Evolutionary conservation across 2,329 filamentous ascomycete genomes (phyloP), one percentile per base, ranked within the genome.

Genomic region (Beauveria rudraprayagi): DNA sequence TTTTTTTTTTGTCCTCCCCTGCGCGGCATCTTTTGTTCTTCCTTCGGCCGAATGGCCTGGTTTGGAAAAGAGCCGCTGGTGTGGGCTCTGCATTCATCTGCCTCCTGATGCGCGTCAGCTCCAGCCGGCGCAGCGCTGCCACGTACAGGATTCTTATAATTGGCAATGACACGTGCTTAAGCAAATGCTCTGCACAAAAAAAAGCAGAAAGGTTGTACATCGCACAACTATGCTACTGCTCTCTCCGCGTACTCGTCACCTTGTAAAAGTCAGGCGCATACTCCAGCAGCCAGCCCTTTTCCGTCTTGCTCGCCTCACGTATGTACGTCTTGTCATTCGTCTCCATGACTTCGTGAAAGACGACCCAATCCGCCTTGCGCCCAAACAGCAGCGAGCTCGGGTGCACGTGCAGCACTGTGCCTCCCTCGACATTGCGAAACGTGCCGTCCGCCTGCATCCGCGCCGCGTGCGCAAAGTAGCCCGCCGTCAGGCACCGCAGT

Each of bases 351-450:
- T 97, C 93, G 68, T 95, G 89, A 70, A 97, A 99, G 40, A 99
- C 83, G 10, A 97, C 92, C 92, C 93, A 97, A 65, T 97, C 92
- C 11, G 91, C 91, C 77, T 95, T 97, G 61, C 92, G 86, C 73
- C 96, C 96, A 78, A 97, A 97, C 86, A 97, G 91, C 66, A 97
- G 76, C 44, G 90, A 95, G 70, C 86, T 96, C 0, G 94, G 94
- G 74, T 99, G 94, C 24, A 92, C 91, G 77, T 96, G 84, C 58
- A 97, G 78, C 5, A 86, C 83, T 56, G 88, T 88, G 44, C 85
- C 86, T 34, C 91, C 91, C 63, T 87, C 87, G n/a, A 96, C 87
- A 56, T 91, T 93, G 67, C 84, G 85, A 72, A 96, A 97, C 5
- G 85, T 92, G 16, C 94, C 94, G 77, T 97, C 93, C 0, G 90